Conservation (phyloP, 768 basidiomycete genomes). For the Amanita thiersii region DNA sequence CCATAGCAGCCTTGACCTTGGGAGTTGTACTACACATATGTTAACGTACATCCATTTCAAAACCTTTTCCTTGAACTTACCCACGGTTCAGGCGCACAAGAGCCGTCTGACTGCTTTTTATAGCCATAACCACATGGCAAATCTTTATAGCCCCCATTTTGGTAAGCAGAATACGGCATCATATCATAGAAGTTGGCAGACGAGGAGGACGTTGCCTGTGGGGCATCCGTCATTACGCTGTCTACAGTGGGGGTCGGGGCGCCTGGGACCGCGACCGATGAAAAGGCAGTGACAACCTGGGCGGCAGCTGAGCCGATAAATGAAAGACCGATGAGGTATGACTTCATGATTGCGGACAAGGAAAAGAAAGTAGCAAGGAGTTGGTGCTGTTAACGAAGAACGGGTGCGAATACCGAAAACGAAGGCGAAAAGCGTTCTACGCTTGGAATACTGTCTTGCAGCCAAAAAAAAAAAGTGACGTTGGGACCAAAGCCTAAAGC, state of each 20-base stretch:
- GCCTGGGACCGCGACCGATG: conserved; percentile 25
- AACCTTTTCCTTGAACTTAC: conserved; percentile 27
- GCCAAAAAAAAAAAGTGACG: conserved; percentile 34
- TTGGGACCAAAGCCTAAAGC: conserved; percentile 32
- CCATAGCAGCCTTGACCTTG: conserved; percentile 50
- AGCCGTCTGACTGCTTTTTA: conserved; percentile 44
- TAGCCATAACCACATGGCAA: conserved; percentile 70
- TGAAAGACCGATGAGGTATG: conserved; percentile 49
- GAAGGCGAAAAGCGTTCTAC: conserved; percentile 57
- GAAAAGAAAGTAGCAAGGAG: conserved; percentile 32
- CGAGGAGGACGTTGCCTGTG: conserved; percentile 15
- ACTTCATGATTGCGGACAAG: conserved; percentile 64
- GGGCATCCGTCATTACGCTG: conserved; percentile 15
- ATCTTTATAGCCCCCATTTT: conserved; percentile 54
- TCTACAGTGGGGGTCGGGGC: conserved; percentile 14
- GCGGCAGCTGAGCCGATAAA: conserved; percentile 51
- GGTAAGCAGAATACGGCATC: conserved; percentile 57
- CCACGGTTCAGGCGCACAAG: conserved; percentile 50
- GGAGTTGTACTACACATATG: conserved; percentile 23
- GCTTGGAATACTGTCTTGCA: conserved; percentile 68
- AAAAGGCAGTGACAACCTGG: conserved; percentile 43
- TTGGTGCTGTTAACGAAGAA: conserved; percentile 25
- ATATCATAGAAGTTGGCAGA: conserved; percentile 32
- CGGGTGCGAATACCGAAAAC: no score
- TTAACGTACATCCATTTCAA: conserved; percentile 5